Evolutionary conservation across 495 filamentous ascomycete genomes (phyloP), one percentile per base, ranked within the genome.

Genomic region (Aspergillus carlsbadensis): DNA sequence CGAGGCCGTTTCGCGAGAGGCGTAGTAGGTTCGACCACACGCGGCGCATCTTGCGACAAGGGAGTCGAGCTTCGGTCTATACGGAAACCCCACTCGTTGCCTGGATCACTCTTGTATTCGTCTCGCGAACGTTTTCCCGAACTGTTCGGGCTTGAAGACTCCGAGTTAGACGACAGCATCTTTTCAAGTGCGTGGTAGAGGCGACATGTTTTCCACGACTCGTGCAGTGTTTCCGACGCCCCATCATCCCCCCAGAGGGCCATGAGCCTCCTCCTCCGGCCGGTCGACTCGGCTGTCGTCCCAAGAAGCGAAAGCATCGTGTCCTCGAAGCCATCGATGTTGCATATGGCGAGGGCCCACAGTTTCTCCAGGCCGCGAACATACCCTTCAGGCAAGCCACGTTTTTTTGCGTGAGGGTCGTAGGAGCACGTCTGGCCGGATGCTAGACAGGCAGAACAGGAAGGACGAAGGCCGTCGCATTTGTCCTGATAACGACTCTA

Each of bases 341-440:
- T 79, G 52, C 73, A 77, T 18, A 78, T 67, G 4, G 71, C 72
- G 36, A 79, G 59, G 13, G 76, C 71, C 75, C 71, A 78, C 20
- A 77, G 64, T 60, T 77, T 78, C 57, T 77, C 76, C 48, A 78
- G 45, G 14, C 71, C 70, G 17, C 71, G 73, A 29, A 75, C 73
- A 57, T 79, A 79, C n/a, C 76, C 76, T 52, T 79, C 76, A 3
- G 76, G 76, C 8, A 79, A 54, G 21, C 76, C 88, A 42, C 88
- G 80, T 66, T 90, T 91, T 69, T 87, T 89, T 22, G 87, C 82
- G 57, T 81, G 82, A 20, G 83, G 78, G 51, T 86, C 79, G 68
- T 90, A 91, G 5, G 85, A 84, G 64, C 88, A 91, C 11, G 73
- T 63, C 36, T 85, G 78, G 34, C 76, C 78, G 29, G 84, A 80